Percentiles rank a stretch among this genome's conserved stretches.
Evolutionary conservation across 106 monocot species (phyloP).

Genomic region (Acorus calamus): DNA sequence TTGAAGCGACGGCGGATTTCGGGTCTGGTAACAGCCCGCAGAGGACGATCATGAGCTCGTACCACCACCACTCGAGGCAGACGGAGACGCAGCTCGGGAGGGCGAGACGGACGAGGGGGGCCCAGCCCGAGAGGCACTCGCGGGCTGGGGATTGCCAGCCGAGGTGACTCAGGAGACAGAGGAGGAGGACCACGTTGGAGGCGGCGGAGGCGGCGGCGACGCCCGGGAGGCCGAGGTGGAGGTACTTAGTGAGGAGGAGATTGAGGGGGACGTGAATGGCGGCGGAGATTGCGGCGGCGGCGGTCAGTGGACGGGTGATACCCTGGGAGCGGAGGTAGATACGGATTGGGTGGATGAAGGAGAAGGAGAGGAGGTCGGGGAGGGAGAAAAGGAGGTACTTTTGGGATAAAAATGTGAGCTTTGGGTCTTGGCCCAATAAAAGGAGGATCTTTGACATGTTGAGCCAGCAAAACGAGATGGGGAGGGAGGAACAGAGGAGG

Average conservation of each 20-base stretch:
- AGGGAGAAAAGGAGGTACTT: conserved; percentile 6
- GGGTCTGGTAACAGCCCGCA: conserved; percentile 37
- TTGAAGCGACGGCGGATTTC: conserved; percentile 29
- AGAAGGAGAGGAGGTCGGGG: conserved; percentile 32
- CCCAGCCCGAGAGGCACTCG: conserved; percentile 25
- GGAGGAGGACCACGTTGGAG: conserved; percentile 23
- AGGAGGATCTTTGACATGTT: conserved; percentile 26
- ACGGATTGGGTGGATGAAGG: conserved; percentile 36
- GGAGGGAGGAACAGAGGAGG: conserved; percentile 33
- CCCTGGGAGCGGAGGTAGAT: conserved; percentile 44
- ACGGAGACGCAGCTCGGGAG: conserved; percentile 9
- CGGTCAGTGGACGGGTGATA: conserved; percentile 21
- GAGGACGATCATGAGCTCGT: neutral
- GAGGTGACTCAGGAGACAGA: conserved; percentile 4
- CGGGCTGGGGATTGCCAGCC: too few species aligned
- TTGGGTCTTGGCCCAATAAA: conserved; percentile 27
- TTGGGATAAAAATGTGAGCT: conserved; percentile 26
- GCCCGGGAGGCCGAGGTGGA: conserved; percentile 16
- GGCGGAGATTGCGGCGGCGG: conserved; percentile 13
- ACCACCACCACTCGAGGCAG: too few species aligned
- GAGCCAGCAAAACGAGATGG: conserved; percentile 29
- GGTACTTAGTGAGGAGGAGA: conserved; percentile 13
- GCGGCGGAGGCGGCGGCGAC: conserved; percentile 30
- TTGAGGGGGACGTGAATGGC: conserved; percentile 24
- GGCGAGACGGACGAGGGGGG: conserved; percentile 23